A percentile compares a stretch with the other conserved stretches of the same genome.
Conservation (phyloP, 495 filamentous ascomycete species). For the Penicillium crystallinum region DNA sequence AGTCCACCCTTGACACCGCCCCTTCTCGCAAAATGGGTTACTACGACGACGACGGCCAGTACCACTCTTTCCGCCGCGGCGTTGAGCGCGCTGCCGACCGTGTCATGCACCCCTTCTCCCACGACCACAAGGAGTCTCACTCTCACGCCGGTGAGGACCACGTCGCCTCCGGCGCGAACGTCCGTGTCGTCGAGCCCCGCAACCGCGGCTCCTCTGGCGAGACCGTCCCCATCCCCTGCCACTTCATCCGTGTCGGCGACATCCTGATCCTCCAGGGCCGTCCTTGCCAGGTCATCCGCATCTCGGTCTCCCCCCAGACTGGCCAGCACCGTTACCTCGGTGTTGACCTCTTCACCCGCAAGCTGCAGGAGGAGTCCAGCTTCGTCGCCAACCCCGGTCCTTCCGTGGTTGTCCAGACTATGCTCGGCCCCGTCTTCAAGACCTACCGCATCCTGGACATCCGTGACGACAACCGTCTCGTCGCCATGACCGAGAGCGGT, state of each 20-base stretch:
- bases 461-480: constrained; percentile 75
- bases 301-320: constrained; percentile 95
- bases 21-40: constrained; percentile 81
- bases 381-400: constrained; percentile 96
- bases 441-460: constrained; percentile 99
- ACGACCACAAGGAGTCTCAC: constrained; percentile 56
- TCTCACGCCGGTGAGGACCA: constrained; percentile 46
- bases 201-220: constrained; percentile 52
- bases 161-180: constrained; percentile 41
- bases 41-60: constrained; percentile 96
- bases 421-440: constrained; percentile 99
- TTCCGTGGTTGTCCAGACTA: constrained; percentile 97
- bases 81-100: constrained; percentile 79
- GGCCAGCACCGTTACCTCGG: constrained; percentile 99
- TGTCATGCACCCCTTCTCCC: constrained; percentile 65
- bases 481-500: constrained; percentile 80
- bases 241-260: constrained; percentile 98
- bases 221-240: constrained; percentile 96
- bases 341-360: constrained; percentile 99
- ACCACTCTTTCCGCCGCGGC: constrained; percentile 90
- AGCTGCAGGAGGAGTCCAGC: constrained; percentile 97
- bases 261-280: constrained; percentile 98
- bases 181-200: constrained; percentile 52
- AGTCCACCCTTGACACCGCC: constrained; percentile 28
- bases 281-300: constrained; percentile 99